Percentiles rank a stretch among this genome's conserved stretches.
phyloP scores from a whole-genome alignment of 2,329 filamentous ascomycete species.

The Epichloe elymi region DNA sequence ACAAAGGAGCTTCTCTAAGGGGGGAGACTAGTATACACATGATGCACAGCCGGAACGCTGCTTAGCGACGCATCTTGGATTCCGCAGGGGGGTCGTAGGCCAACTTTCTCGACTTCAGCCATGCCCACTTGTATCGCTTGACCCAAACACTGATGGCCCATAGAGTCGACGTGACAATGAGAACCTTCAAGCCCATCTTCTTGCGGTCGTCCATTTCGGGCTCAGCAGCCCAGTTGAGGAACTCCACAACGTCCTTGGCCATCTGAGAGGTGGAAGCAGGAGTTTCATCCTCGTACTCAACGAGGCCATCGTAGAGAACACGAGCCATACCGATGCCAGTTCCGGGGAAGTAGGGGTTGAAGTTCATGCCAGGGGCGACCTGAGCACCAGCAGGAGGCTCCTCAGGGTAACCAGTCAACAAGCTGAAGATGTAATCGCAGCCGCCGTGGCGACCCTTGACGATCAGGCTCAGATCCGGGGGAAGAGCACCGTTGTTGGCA shows the following conservation, averaged over 20 bases:
- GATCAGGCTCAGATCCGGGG: slow-evolving; percentile 97
- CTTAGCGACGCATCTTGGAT: slow-evolving; percentile 36
- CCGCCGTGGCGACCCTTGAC: slow-evolving; percentile 96
- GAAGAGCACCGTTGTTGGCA: slow-evolving; percentile 95
- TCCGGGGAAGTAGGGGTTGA: slow-evolving; percentile 99
- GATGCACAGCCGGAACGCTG: slow-evolving; percentile 12
- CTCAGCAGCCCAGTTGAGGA: slow-evolving; percentile 98
- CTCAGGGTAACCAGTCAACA: slow-evolving; percentile 95
- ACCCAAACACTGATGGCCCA: slow-evolving; percentile 89
- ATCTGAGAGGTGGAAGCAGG: slow-evolving; percentile 94
- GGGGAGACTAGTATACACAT: slow-evolving; percentile 29
- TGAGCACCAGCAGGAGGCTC: slow-evolving; percentile 82
- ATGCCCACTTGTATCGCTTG: slow-evolving; percentile 99
- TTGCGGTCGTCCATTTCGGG: slow-evolving; percentile 99
- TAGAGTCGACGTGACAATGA: slow-evolving; percentile 66
- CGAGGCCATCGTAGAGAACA: slow-evolving; percentile 92
- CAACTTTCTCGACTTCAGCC: slow-evolving; percentile 91
- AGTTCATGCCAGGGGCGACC: slow-evolving; percentile 86
- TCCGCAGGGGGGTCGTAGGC: slow-evolving; percentile 66
- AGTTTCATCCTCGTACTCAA: slow-evolving; percentile 96
- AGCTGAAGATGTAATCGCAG: slow-evolving; percentile 95
- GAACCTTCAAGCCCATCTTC: slow-evolving; percentile 98
- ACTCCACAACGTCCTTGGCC: slow-evolving; percentile 98
- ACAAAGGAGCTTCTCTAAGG: slow-evolving; percentile 29
- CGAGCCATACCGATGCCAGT: slow-evolving; percentile 98